Conservation (phyloP, 371 early-diverging fungal genomes). For the Mortierella sp. region DNA sequence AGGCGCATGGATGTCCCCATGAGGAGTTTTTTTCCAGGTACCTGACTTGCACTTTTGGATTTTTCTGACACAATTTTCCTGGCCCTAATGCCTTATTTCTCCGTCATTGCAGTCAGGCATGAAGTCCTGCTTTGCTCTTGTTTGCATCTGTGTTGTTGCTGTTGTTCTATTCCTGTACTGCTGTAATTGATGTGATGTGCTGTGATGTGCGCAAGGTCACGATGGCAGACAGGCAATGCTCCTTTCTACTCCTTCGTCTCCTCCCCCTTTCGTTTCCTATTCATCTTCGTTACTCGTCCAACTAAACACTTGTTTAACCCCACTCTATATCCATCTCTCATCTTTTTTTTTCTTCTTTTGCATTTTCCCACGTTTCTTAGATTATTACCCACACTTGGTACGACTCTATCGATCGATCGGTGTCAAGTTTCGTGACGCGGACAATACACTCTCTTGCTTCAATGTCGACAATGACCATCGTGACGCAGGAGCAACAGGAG, state of each 20-base stretch:
- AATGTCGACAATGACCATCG: slow-evolving; percentile 23
- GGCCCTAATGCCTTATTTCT: not conserved
- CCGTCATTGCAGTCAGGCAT: too few species aligned
- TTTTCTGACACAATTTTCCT: not conserved
- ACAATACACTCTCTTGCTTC: slow-evolving; percentile 56
- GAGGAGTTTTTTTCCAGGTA: slow-evolving; percentile 62
- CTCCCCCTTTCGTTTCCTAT: not conserved
- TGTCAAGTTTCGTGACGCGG: slow-evolving; percentile 55
- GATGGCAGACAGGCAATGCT: not conserved
- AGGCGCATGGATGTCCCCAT: slow-evolving; percentile 71
- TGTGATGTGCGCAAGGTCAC: not conserved
- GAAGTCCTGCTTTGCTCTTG: not conserved
- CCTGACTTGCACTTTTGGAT: too few species aligned
- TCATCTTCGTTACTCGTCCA: not conserved
- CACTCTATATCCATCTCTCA: not conserved
- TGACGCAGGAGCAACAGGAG: not conserved
- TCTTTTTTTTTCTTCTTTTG: not conserved
- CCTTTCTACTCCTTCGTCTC: not conserved
- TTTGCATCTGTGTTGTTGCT: not conserved
- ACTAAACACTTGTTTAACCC: slow-evolving; percentile 3
- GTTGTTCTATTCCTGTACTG: slow-evolving; percentile 8
- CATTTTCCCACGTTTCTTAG: slow-evolving; percentile 11
- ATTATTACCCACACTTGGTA: slow-evolving; percentile 66
- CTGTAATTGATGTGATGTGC: not conserved
- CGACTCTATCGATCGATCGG: slow-evolving; percentile 56